These are phyloP conservation scores for Serendipita sp. DNA, from an alignment of 1,284 basidiomycete genomes.

Conservation along the genomic window DNA sequence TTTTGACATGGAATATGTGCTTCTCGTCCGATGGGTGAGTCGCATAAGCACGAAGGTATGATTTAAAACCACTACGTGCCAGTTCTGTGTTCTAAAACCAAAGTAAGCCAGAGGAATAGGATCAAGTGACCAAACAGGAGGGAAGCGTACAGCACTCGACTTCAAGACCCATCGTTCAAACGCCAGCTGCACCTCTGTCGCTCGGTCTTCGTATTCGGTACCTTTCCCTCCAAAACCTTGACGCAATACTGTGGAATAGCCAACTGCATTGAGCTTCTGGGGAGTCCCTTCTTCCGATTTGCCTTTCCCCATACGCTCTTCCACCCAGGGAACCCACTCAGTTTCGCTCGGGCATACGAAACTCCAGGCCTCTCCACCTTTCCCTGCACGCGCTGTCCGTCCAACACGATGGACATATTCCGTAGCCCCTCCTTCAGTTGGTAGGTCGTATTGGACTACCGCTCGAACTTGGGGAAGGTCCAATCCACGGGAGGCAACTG, in stretches of 20 bases:
- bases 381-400: conserved; percentile 90
- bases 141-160: conserved; percentile 46
- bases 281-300: conserved; percentile 24
- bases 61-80: conserved; percentile 79
- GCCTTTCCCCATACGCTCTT: conserved; percentile 56
- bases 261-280: conserved; percentile 42
- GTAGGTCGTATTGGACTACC: conserved; percentile 93
- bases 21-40: conserved; percentile 95
- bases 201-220: conserved; percentile 73
- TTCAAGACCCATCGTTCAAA: conserved; percentile 90
- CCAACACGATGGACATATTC: conserved; percentile 97
- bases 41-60: conserved; percentile 91
- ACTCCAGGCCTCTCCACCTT: conserved; percentile 79
- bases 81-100: conserved; percentile 48
- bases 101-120: not conserved
- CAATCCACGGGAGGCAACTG: conserved; percentile 93
- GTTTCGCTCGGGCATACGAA: conserved; percentile 77
- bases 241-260: conserved; percentile 57
- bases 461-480: conserved; percentile 90
- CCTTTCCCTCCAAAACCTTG: conserved; percentile 78
- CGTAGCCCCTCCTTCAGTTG: conserved; percentile 90
- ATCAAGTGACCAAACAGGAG: not conserved
- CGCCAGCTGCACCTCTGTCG: conserved; percentile 89
- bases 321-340: conserved; percentile 81
- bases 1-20: conserved; percentile 86